These are phyloP conservation scores for Aphanocladium album DNA, from an alignment of 2,329 filamentous ascomycete genomes.

Conservation along the genomic window DNA sequence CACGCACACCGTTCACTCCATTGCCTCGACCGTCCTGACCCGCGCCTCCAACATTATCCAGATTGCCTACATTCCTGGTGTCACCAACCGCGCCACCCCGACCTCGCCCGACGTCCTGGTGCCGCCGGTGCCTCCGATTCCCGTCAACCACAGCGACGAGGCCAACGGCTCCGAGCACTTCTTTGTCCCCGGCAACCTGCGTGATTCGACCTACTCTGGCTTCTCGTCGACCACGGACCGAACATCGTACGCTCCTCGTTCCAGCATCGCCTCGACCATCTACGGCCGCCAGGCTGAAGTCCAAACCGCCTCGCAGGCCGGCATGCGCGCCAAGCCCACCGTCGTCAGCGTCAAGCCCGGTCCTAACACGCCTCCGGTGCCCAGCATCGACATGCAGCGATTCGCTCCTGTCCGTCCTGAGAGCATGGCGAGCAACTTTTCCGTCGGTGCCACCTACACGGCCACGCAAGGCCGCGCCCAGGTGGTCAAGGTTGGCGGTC, in stretches of 20 bases:
- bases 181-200: constrained; percentile 85
- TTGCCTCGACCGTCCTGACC: constrained; percentile 92
- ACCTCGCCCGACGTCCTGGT: constrained; percentile 77
- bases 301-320: constrained; percentile 75
- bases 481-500: constrained; percentile 53
- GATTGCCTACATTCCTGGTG: constrained; percentile 96
- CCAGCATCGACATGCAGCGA: constrained; percentile 61
- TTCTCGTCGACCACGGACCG: constrained; percentile 60
- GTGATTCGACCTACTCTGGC: constrained; percentile 85
- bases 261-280: constrained; percentile 85
- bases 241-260: constrained; percentile 55
- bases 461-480: constrained; percentile 54
- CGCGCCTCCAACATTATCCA: constrained; percentile 98
- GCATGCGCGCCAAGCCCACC: constrained; percentile 81
- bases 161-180: constrained; percentile 77
- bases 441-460: constrained; percentile 63
- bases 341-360: constrained; percentile 86
- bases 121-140: constrained; percentile 91
- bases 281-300: constrained; percentile 89
- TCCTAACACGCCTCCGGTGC: constrained; percentile 63
- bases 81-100: constrained; percentile 84
- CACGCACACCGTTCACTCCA: constrained; percentile 80
- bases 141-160: constrained; percentile 43
- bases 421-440: constrained; percentile 56
- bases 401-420: constrained; percentile 45